Evolutionary conservation across 1,284 basidiomycete genomes (phyloP).

Genomic region (Puccinia polysora): DNA sequence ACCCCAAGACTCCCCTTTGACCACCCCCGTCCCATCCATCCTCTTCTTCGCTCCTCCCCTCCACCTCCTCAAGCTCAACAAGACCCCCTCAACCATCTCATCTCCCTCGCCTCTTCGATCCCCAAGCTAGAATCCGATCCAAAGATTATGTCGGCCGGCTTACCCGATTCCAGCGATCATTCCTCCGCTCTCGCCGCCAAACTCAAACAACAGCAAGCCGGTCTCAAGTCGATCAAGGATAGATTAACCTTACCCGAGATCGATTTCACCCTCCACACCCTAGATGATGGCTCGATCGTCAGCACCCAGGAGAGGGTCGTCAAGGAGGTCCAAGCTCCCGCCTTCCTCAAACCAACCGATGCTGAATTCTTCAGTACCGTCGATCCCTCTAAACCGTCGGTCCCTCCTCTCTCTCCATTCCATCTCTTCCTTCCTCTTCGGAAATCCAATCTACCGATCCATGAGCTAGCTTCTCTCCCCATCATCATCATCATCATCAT

Average conservation of each 20-base stretch:
- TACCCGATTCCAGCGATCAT: slow-evolving; percentile 29
- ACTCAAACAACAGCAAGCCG: slow-evolving; percentile 44
- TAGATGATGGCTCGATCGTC: slow-evolving; percentile 75
- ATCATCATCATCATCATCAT: too few species aligned
- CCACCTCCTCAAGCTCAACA: too few species aligned
- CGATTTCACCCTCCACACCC: slow-evolving; percentile 66
- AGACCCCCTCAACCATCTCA: too few species aligned
- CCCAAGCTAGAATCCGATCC: too few species aligned
- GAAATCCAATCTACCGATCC: too few species aligned
- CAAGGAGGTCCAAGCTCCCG: slow-evolving; percentile 91
- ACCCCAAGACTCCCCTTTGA: too few species aligned
- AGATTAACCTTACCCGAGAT: slow-evolving; percentile 64
- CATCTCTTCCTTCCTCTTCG: neutral
- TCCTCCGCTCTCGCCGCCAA: slow-evolving; percentile 24
- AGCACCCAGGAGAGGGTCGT: slow-evolving; percentile 79
- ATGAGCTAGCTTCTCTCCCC: too few species aligned
- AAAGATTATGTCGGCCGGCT: slow-evolving; percentile 29
- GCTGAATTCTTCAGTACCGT: slow-evolving; percentile 85
- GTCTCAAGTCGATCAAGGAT: slow-evolving; percentile 44
- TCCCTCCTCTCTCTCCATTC: neutral
- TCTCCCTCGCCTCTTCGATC: too few species aligned
- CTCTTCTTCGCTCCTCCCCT: neutral
- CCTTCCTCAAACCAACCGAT: slow-evolving; percentile 83
- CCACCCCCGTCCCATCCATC: neutral
- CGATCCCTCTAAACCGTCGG: slow-evolving; percentile 69